Percentiles rank a stretch among this genome's conserved stretches.
These are phyloP conservation scores for Buxus sempervirens DNA, from an alignment of 164 flowering plant genomes.

Conservation along the genomic window DNA sequence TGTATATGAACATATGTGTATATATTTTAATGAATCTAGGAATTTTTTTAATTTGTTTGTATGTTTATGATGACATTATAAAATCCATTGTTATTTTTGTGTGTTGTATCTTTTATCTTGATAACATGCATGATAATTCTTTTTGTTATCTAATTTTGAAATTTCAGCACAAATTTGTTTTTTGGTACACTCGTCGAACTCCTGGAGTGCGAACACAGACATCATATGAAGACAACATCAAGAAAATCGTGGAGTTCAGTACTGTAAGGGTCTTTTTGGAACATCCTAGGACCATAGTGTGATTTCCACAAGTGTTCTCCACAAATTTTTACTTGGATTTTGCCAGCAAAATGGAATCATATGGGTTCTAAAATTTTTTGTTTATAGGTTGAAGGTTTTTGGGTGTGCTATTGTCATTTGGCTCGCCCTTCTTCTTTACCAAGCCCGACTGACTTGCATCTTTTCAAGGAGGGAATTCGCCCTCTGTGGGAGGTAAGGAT, in stretches of 20 bases:
- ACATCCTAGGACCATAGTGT: background rate
- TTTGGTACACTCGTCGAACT: conserved; percentile 96
- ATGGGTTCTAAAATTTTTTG: background rate
- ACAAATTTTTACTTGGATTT: background rate
- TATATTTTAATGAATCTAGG: background rate
- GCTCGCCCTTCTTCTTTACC: conserved; percentile 90
- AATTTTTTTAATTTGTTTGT: background rate
- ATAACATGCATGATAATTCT: background rate
- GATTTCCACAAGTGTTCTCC: background rate
- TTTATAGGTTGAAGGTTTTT: conserved; percentile 83
- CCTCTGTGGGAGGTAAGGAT: conserved; percentile 92
- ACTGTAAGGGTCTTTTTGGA: conserved; percentile 47
- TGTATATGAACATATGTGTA: too few relatives aligned
- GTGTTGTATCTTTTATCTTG: background rate
- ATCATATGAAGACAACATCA: conserved; percentile 92
- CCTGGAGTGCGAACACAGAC: conserved; percentile 81
- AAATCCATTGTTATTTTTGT: too few relatives aligned
- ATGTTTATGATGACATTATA: too few relatives aligned
- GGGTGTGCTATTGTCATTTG: conserved; percentile 94
- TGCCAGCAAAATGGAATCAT: background rate
- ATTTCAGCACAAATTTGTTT: conserved; percentile 78
- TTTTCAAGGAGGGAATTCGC: conserved; percentile 95
- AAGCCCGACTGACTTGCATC: conserved; percentile 92
- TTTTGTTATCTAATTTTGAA: background rate
- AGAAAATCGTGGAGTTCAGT: conserved; percentile 93